phyloP scores from a whole-genome alignment of 129 eudicot genomes.

The Ambrosia trifida region DNA sequence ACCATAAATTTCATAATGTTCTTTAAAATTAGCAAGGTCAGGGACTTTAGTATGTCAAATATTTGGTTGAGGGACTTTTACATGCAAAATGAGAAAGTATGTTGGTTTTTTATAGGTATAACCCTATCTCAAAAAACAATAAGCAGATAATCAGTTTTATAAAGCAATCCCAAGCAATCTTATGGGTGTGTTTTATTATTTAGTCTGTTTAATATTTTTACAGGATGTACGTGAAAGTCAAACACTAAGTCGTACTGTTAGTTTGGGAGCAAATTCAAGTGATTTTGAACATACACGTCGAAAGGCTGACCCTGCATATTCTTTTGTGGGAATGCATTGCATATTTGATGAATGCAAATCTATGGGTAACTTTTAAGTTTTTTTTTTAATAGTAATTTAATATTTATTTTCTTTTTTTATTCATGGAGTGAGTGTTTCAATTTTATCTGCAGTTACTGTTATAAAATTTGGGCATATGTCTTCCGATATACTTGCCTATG shows the following conservation, averaged over 20 bases:
- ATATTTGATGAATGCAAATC: slow-evolving; percentile 98
- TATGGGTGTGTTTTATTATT: slow-evolving; percentile 12
- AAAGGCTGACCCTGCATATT: slow-evolving; percentile 83
- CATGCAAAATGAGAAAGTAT: background rate
- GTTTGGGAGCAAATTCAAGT: slow-evolving; percentile 70
- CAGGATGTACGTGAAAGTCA: slow-evolving; percentile 67
- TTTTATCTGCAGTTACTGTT: slow-evolving; percentile 66
- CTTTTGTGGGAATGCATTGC: slow-evolving; percentile 99
- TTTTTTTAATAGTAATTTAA: slow-evolving; percentile 1
- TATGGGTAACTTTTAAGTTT: slow-evolving; percentile 56
- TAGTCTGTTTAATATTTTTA: background rate
- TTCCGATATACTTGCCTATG: slow-evolving; percentile 95
- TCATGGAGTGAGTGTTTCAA: slow-evolving; percentile 9
- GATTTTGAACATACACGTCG: slow-evolving; percentile 56
- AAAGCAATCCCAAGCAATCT: background rate
- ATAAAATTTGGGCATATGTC: slow-evolving; percentile 97
- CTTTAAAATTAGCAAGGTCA: background rate
- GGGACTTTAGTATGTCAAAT: background rate
- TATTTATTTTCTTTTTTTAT: background rate
- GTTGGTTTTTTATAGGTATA: background rate
- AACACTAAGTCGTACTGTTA: slow-evolving; percentile 61
- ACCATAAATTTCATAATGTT: background rate
- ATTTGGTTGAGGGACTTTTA: background rate
- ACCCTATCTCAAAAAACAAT: slow-evolving; percentile 2
- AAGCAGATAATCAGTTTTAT: background rate